Percentiles rank a stretch among this genome's conserved stretches.
Conservation (phyloP, 176 grass and related monocot species). For the Cenchrus purpureus region DNA sequence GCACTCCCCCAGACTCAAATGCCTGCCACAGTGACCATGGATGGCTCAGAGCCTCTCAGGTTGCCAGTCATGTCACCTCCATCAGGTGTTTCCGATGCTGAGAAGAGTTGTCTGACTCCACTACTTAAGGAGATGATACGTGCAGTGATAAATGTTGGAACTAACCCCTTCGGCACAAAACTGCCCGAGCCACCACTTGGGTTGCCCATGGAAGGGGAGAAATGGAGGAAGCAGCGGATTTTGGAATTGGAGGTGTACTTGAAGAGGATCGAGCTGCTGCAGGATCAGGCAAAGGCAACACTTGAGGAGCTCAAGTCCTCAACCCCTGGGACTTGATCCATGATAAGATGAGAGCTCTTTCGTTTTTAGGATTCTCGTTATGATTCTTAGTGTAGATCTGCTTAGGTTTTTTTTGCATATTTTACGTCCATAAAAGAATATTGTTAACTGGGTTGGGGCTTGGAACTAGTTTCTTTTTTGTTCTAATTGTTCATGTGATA, state of each 20-base stretch:
- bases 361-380: conserved; percentile 50
- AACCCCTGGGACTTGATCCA: conserved; percentile 40
- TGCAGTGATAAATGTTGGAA: conserved; percentile 50
- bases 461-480: conserved; percentile 44
- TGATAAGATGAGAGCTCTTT: conserved; percentile 38
- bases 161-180: conserved; percentile 42
- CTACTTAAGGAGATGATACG: conserved; percentile 84
- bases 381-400: conserved; percentile 43
- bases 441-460: conserved; percentile 38
- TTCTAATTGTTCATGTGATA: conserved; percentile 55
- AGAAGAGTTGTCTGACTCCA: conserved; percentile 69
- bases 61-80: conserved; percentile 48
- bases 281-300: conserved; percentile 66
- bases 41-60: conserved; percentile 38
- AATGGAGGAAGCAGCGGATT: conserved; percentile 84
- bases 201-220: conserved; percentile 62
- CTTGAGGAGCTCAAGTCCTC: conserved; percentile 78
- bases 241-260: conserved; percentile 95
- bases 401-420: conserved; percentile 30
- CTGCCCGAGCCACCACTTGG: conserved; percentile 23
- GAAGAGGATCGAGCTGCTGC: conserved; percentile 84
- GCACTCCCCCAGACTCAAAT: conserved; percentile 36
- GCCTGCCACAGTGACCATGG: conserved; percentile 49
- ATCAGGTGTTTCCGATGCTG: conserved; percentile 43
- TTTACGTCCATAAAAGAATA: conserved; percentile 57